Evolutionary conservation across 2,329 filamentous ascomycete genomes (phyloP).

Genomic region (Trichoderma sp.): DNA sequence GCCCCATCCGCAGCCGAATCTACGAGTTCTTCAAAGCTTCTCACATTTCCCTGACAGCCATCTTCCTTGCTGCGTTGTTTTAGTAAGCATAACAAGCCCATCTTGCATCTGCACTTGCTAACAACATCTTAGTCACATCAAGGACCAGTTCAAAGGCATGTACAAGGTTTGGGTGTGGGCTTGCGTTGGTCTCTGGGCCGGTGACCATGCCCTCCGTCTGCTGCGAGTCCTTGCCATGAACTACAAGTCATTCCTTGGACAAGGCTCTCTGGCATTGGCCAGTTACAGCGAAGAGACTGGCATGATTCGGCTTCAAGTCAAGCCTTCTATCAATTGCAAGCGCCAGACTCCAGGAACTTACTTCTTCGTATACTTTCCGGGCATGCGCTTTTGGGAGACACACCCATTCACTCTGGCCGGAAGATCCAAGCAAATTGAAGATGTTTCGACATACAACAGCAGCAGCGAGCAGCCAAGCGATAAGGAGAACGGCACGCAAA

Average conservation of each 20-base stretch:
- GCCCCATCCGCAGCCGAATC: constrained; percentile 29
- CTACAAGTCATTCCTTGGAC: constrained; percentile 31
- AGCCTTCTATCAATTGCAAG: constrained; percentile 34
- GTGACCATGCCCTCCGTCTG: constrained; percentile 48
- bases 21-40: constrained; percentile 49
- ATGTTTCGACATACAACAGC: constrained; percentile 2
- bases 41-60: constrained; percentile 50
- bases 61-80: constrained; percentile 48
- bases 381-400: constrained; percentile 43
- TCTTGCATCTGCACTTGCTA: background rate
- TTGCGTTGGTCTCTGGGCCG: constrained; percentile 46
- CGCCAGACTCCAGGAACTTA: constrained; percentile 42
- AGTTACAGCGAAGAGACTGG: constrained; percentile 39
- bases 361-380: constrained; percentile 44
- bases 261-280: constrained; percentile 36
- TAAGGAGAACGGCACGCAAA: constrained; percentile 26
- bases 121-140: constrained; percentile 26
- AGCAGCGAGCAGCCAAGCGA: constrained; percentile 27
- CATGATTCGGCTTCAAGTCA: constrained; percentile 41
- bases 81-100: constrained; percentile 39
- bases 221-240: constrained; percentile 42
- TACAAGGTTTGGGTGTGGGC: constrained; percentile 40
- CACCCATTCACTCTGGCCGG: constrained; percentile 46
- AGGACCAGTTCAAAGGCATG: constrained; percentile 26
- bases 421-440: constrained; percentile 16